phyloP scores from a whole-genome alignment of 352 stramenopile species.

The Globisporangium cederbergense region DNA sequence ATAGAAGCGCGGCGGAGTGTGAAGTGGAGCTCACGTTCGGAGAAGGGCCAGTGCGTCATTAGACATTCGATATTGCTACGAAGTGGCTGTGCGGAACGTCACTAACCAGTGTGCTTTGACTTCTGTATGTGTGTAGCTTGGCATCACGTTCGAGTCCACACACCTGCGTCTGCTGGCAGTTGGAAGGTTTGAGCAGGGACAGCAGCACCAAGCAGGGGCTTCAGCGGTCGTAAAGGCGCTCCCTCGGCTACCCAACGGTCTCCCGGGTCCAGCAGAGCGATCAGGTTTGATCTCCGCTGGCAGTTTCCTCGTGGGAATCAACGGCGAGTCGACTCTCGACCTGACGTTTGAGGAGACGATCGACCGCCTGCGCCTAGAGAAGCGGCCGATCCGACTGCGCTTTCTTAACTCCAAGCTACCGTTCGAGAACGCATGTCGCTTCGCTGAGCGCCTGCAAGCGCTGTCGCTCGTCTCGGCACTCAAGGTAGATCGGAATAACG shows the following conservation, averaged over 20 bases:
- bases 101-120: background rate
- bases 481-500: constrained; percentile 40
- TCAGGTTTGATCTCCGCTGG: constrained; percentile 45
- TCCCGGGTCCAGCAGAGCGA: constrained; percentile 56
- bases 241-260: constrained; percentile 49
- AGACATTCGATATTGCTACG: background rate
- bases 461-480: constrained; percentile 50
- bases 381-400: constrained; percentile 51
- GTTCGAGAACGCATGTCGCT: constrained; percentile 52
- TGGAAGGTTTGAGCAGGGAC: constrained; percentile 41
- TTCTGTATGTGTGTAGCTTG: constrained; percentile 33
- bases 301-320: constrained; percentile 71
- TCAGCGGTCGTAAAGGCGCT: constrained; percentile 73
- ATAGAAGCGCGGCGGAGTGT: constrained; percentile 14
- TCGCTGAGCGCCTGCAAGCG: constrained; percentile 52
- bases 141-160: constrained; percentile 77
- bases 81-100: background rate
- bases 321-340: constrained; percentile 59
- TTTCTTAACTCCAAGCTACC: constrained; percentile 54
- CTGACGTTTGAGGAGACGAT: constrained; percentile 67
- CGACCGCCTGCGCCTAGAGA: constrained; percentile 39
- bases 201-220: constrained; percentile 26
- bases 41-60: constrained; percentile 48
- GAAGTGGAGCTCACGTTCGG: constrained; percentile 73
- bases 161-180: constrained; percentile 60